Percentiles rank a stretch among this genome's conserved stretches.
These are phyloP conservation scores for Amanita subjunquillea DNA, from an alignment of 768 basidiomycete genomes.

Conservation along the genomic window DNA sequence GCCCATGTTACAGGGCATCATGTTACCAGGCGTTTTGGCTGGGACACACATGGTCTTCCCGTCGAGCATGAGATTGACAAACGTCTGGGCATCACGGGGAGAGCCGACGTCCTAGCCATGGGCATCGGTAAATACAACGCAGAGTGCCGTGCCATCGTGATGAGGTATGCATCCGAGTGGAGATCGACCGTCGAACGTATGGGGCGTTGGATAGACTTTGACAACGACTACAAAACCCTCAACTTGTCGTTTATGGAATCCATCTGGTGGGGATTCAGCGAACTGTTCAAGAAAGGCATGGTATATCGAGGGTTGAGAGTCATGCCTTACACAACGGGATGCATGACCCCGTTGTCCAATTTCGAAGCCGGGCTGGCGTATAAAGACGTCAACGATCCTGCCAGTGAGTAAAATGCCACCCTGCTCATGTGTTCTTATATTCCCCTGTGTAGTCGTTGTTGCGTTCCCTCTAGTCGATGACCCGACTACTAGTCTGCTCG, in stretches of 20 bases:
- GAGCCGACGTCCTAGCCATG: conserved; percentile 88
- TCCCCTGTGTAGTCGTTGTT: conserved; percentile 57
- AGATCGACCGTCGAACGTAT: conserved; percentile 90
- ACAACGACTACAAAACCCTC: conserved; percentile 98
- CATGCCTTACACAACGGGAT: conserved; percentile 97
- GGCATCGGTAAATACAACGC: conserved; percentile 97
- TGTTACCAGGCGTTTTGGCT: conserved; percentile 90
- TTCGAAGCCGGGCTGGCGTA: conserved; percentile 94
- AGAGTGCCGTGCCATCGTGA: conserved; percentile 93
- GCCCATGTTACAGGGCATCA: conserved; percentile 89
- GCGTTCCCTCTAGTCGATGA: conserved; percentile 92
- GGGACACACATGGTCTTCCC: conserved; percentile 98
- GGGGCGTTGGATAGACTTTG: conserved; percentile 99
- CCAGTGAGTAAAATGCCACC: conserved; percentile 36
- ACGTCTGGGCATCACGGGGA: conserved; percentile 82
- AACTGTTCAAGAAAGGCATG: conserved; percentile 85
- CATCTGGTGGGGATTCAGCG: conserved; percentile 97
- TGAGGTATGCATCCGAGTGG: conserved; percentile 96
- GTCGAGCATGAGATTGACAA: conserved; percentile 99
- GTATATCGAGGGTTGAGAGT: conserved; percentile 92
- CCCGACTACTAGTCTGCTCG: conserved; percentile 78
- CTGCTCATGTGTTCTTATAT: neutral
- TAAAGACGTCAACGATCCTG: conserved; percentile 89
- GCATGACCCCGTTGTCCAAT: conserved; percentile 93
- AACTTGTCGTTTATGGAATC: conserved; percentile 93